Evolutionary conservation across 2,329 filamentous ascomycete genomes (phyloP).

Genomic region (Aspergillus phoenicis): DNA sequence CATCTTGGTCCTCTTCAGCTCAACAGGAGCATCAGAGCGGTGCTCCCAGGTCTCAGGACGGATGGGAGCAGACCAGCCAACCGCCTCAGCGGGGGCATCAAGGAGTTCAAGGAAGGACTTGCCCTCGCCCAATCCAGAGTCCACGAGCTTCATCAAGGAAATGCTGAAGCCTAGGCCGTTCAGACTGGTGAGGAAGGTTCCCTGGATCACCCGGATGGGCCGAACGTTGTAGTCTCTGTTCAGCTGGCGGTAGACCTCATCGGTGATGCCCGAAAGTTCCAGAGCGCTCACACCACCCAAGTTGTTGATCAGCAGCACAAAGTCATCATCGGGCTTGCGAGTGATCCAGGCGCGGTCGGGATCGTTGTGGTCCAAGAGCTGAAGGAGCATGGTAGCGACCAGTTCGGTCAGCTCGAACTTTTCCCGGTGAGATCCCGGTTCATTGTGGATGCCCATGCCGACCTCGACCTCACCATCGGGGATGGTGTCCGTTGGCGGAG

Average conservation of each 20-base stretch:
- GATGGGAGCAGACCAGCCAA: conserved; percentile 67
- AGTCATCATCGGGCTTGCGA: conserved; percentile 59
- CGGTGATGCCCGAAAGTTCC: conserved; percentile 67
- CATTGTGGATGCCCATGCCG: conserved; percentile 75
- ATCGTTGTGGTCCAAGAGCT: conserved; percentile 65
- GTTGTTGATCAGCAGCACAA: conserved; percentile 69
- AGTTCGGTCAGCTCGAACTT: conserved; percentile 54
- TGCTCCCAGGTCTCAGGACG: conserved; percentile 60
- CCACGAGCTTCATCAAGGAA: conserved; percentile 63
- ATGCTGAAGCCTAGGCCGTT: conserved; percentile 73
- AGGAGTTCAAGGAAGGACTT: conserved; percentile 65
- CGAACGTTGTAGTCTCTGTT: conserved; percentile 60
- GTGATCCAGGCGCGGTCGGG: conserved; percentile 65
- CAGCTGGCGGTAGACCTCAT: conserved; percentile 66
- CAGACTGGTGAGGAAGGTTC: conserved; percentile 72
- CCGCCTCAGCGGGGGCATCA: conserved; percentile 67
- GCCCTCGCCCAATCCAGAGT: conserved; percentile 58
- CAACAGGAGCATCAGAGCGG: conserved; percentile 45
- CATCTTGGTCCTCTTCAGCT: conserved; percentile 44
- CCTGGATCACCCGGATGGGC: conserved; percentile 63
- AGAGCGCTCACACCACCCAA: conserved; percentile 68
- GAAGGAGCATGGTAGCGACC: conserved; percentile 64
- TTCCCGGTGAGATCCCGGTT: conserved; percentile 57
- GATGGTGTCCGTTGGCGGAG: conserved; percentile 54
- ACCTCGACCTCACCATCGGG: conserved; percentile 63